Base-by-base conservation (phyloP, 2,329 filamentous ascomycete genomes). In the Lasiodiplodia sp. region DNA sequence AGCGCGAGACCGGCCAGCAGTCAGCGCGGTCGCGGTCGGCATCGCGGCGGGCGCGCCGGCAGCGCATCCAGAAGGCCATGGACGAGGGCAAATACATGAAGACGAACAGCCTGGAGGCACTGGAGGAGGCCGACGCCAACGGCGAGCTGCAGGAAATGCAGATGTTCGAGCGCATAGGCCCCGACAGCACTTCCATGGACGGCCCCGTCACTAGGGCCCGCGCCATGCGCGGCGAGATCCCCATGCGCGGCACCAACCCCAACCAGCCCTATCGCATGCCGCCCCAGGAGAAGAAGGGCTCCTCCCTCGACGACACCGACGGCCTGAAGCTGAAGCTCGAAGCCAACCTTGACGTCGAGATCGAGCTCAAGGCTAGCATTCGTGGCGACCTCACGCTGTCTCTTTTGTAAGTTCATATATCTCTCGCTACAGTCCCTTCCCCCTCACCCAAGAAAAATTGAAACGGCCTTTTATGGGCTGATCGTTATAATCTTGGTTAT, bases 291-390 rank as follows among this genome's bases (percentile, higher is more conserved):
- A 79, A 73, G 83, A 85, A 75, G 83, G 80, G 63, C 75, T 82
- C 79, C 66, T 73, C 74, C 8, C 72, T 85, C 66, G 83, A 85
- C 60, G 84, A 87, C 62, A 81, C 87, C 69, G 90, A 93, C 74
- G 91, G 91, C 49, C 79, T 93, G 76, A 90, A 90, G 78, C 80
- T 94, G 76, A 87, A 90, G 47, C 82, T 96, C 25, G 92, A 94
- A 76, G 82, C 93, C 67, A 94, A 94, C 79, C 83, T 96, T 68
- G 92, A 96, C 72, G 86, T 96, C 62, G 92, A 96, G 79, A 92
- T 96, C 70, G 91, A 93, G 74, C 86, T 96, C 70, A 96, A 96
- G 85, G 92, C 92, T 23, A 90, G 91, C 79, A 94, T 96, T 72
- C 90, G 94, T 74, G 93, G 93, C 76, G 93, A 96, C 82, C 81